phyloP scores from a whole-genome alignment of 2,329 filamentous ascomycete species.

The Fusarium stilboides region DNA sequence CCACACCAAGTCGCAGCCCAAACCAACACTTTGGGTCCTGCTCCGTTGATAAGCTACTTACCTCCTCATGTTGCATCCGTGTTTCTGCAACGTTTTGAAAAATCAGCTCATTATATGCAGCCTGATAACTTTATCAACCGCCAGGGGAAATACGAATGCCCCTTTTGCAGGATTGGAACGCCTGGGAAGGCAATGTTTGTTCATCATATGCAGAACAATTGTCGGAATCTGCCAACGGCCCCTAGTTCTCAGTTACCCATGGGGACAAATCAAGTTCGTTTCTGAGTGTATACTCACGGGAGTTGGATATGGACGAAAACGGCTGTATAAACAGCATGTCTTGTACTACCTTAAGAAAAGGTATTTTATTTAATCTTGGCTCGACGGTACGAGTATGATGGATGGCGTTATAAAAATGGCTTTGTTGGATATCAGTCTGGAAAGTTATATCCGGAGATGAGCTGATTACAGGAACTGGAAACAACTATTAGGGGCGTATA shows the following conservation, averaged over 20 bases:
- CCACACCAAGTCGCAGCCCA: neutral
- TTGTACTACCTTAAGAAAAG: no score
- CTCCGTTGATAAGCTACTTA: neutral
- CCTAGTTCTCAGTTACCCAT: neutral
- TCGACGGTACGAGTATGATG: no score
- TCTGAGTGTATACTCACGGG: neutral
- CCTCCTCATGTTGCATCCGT: slow-evolving; percentile 1
- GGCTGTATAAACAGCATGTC: no score
- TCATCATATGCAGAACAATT: slow-evolving; percentile 15
- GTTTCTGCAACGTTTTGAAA: neutral
- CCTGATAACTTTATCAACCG: slow-evolving; percentile 21
- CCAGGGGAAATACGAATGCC: slow-evolving; percentile 13
- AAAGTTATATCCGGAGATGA: no score
- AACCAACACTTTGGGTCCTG: neutral
- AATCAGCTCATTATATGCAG: neutral
- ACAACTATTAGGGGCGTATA: no score
- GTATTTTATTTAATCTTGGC: no score
- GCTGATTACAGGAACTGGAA: no score
- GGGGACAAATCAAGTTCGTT: neutral
- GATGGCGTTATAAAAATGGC: no score
- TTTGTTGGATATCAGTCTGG: no score
- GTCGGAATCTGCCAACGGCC: neutral
- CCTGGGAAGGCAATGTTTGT: slow-evolving; percentile 1
- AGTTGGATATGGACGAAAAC: no score
- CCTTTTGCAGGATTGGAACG: slow-evolving; percentile 15